Evolutionary conservation across 805 yeast genomes (phyloP).

Genomic region (Saccharomycopsis schoenii): DNA sequence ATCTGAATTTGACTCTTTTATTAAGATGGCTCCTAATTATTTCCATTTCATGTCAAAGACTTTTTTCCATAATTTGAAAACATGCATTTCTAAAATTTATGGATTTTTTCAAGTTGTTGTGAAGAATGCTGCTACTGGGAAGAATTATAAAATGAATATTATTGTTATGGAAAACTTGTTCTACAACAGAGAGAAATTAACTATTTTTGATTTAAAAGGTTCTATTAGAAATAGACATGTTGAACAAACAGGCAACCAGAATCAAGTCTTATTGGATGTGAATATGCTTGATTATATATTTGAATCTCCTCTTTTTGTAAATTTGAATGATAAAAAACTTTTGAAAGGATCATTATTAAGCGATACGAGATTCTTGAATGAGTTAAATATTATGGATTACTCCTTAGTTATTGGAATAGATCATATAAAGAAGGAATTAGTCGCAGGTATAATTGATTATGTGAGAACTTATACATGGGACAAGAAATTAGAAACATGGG

Average conservation of each 20-base stretch:
- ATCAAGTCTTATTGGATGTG: slow-evolving; percentile 90
- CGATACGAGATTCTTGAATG: slow-evolving; percentile 86
- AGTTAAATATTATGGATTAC: slow-evolving; percentile 98
- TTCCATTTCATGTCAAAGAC: slow-evolving; percentile 95
- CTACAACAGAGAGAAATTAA: slow-evolving; percentile 66
- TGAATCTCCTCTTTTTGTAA: slow-evolving; percentile 89
- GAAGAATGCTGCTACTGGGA: slow-evolving; percentile 66
- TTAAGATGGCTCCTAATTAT: slow-evolving; percentile 91
- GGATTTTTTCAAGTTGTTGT: slow-evolving; percentile 94
- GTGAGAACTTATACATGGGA: slow-evolving; percentile 98
- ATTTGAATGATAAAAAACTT: slow-evolving; percentile 82
- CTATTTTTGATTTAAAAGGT: slow-evolving; percentile 94
- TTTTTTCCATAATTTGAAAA: slow-evolving; percentile 87
- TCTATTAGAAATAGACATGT: slow-evolving; percentile 97
- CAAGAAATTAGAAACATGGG: slow-evolving; percentile 97
- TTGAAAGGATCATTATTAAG: slow-evolving; percentile 87
- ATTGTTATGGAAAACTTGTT: slow-evolving; percentile 93
- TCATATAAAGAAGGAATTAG: slow-evolving; percentile 45
- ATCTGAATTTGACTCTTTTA: slow-evolving; percentile 85
- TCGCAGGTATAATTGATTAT: slow-evolving; percentile 92
- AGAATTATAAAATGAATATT: slow-evolving; percentile 76
- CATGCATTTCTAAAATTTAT: slow-evolving; percentile 87
- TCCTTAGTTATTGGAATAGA: slow-evolving; percentile 92
- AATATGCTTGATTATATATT: slow-evolving; percentile 97
- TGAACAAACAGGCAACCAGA: slow-evolving; percentile 89